Evolutionary conservation across 331 rosid genomes (phyloP).

Genomic region (Telfairia occidentalis): DNA sequence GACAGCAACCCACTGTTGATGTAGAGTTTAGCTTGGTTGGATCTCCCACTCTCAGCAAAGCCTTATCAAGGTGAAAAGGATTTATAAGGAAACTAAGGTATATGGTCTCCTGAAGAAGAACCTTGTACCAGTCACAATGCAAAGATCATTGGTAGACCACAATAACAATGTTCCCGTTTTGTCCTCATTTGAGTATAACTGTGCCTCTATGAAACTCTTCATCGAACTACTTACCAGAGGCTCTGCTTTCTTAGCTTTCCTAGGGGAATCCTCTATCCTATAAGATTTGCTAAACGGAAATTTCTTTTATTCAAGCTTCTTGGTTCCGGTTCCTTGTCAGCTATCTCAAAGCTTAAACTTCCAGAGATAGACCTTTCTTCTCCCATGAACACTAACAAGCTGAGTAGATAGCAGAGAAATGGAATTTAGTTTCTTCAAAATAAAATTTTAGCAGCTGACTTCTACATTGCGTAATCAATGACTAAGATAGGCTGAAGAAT

Average conservation of each 20-base stretch:
- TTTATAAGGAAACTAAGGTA: neutral
- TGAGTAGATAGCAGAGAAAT: neutral
- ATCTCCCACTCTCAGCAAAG: neutral
- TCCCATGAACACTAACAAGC: neutral
- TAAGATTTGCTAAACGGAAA: neutral
- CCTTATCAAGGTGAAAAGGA: neutral
- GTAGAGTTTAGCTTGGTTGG: neutral
- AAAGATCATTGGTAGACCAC: neutral
- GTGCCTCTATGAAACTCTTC: neutral
- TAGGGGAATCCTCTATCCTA: neutral
- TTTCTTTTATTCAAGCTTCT: neutral
- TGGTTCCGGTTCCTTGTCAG: neutral
- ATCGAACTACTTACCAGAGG: neutral
- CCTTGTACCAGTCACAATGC: neutral
- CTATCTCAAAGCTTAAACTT: neutral
- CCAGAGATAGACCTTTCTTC: neutral
- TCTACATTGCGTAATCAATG: neutral
- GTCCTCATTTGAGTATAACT: neutral
- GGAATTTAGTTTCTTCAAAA: neutral
- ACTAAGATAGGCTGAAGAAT: neutral
- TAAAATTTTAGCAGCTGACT: neutral
- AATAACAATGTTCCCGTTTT: neutral
- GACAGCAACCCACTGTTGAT: neutral
- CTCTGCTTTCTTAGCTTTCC: neutral
- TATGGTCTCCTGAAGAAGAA: neutral